Evolutionary conservation across 2,329 filamentous ascomycete species (phyloP).

Genomic region (Aspergillus niger): DNA sequence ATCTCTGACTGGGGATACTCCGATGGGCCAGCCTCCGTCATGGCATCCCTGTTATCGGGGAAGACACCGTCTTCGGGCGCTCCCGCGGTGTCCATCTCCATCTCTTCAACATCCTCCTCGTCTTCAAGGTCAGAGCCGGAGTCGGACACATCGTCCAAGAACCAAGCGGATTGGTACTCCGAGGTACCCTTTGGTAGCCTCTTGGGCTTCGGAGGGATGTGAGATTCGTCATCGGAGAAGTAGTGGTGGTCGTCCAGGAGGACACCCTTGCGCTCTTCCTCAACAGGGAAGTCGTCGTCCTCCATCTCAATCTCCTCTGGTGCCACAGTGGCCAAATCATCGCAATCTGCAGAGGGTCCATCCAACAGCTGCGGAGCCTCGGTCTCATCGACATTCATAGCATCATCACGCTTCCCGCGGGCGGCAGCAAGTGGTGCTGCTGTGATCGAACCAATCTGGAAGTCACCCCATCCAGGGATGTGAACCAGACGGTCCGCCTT

Average conservation of each 20-base stretch:
- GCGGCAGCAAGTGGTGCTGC: slow-evolving; percentile 67
- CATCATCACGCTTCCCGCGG: slow-evolving; percentile 57
- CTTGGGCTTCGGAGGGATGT: slow-evolving; percentile 65
- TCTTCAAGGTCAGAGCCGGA: slow-evolving; percentile 83
- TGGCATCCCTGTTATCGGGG: slow-evolving; percentile 52
- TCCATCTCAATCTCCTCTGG: slow-evolving; percentile 83
- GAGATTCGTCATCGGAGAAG: slow-evolving; percentile 81
- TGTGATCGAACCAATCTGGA: slow-evolving; percentile 86
- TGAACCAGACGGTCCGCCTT: slow-evolving; percentile 91
- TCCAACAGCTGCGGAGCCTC: slow-evolving; percentile 59
- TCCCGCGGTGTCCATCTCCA: slow-evolving; percentile 57
- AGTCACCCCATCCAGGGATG: slow-evolving; percentile 90
- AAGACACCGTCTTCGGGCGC: slow-evolving; percentile 82
- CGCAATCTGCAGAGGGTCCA: slow-evolving; percentile 73
- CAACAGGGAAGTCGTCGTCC: slow-evolving; percentile 60
- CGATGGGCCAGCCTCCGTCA: slow-evolving; percentile 77
- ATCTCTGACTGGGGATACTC: slow-evolving; percentile 94
- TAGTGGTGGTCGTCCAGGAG: slow-evolving; percentile 96
- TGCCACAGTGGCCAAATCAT: slow-evolving; percentile 79
- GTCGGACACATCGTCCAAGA: slow-evolving; percentile 76
- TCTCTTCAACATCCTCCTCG: slow-evolving; percentile 60
- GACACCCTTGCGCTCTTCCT: slow-evolving; percentile 75
- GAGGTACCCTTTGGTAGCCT: slow-evolving; percentile 88
- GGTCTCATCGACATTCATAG: slow-evolving; percentile 69
- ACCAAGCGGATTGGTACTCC: slow-evolving; percentile 93